Evolutionary conservation across 768 basidiomycete genomes (phyloP).

Genomic region (Kwoniella shandongensis): DNA sequence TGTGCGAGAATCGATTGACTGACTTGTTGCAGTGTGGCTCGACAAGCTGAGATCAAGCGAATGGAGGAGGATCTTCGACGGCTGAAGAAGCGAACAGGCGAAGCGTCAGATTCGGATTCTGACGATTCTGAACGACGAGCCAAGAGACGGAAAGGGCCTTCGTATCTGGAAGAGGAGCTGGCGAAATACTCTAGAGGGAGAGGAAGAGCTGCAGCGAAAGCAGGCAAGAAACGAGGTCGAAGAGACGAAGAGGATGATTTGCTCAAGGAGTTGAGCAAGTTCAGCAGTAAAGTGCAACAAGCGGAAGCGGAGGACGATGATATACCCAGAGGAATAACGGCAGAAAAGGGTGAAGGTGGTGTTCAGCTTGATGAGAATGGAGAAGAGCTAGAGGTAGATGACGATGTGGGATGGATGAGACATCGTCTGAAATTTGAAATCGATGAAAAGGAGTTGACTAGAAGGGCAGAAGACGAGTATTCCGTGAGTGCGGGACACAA

Average conservation of each 20-base stretch:
- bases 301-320: slow-evolving; percentile 25
- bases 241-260: slow-evolving; percentile 52
- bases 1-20: neutral
- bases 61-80: slow-evolving; percentile 87
- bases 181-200: slow-evolving; percentile 71
- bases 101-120: slow-evolving; percentile 66
- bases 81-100: slow-evolving; percentile 62
- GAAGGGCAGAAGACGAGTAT: slow-evolving; percentile 53
- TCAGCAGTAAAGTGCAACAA: slow-evolving; percentile 38
- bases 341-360: slow-evolving; percentile 16
- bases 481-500: slow-evolving; percentile 36
- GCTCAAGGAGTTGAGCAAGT: slow-evolving; percentile 42
- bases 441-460: slow-evolving; percentile 46
- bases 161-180: slow-evolving; percentile 76
- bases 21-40: slow-evolving; percentile 58
- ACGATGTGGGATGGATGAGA: slow-evolving; percentile 53
- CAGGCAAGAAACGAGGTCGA: slow-evolving; percentile 63
- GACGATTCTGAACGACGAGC: slow-evolving; percentile 51
- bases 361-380: slow-evolving; percentile 7
- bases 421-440: slow-evolving; percentile 48
- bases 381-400: slow-evolving; percentile 48
- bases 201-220: slow-evolving; percentile 60
- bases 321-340: neutral
- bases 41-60: slow-evolving; percentile 54
- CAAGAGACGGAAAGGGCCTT: slow-evolving; percentile 62